Base-by-base conservation (phyloP, 257 asterid species). In the Misopates orontium region DNA sequence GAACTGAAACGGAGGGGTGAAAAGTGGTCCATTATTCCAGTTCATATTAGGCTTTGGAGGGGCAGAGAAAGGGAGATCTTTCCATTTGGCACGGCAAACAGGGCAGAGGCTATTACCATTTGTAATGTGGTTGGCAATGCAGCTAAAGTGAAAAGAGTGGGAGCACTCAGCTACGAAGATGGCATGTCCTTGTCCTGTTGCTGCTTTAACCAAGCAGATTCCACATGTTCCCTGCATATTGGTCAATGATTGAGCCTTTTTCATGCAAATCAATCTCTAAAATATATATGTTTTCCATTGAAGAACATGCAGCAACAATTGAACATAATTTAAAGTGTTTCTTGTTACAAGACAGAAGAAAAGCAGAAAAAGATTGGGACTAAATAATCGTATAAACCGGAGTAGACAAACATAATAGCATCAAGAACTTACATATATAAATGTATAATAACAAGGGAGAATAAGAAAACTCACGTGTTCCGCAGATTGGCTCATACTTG, bases 121-220 rank as follows among this genome's bases (percentile, higher is more conserved):
- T 10, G 69, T 5, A 40, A 68, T 5, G 32, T 5, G 10, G 55
- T 25, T 54, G 66, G n/a, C 4, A 41, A 71, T 41, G 74, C 83
- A 80, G 72, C 52, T 11, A 3, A 72, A 69, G 65, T 77, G 86
- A 70, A 74, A 80, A 60, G 67, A 23, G 47, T 74, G 82, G 48
- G 74, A 66, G 65, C 85, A 76, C 42, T 76, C 78, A 0, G 78
- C 68, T 8, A 70, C 64, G 70, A 73, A 77, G 50, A 75, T 62
- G 64, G 79, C 69, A 42, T 77, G 75, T 17, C 81, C 78, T 62
- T 24, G 19, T 50, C 76, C 81, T 25, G 66, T 17, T 0, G 48
- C 56, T 5, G 68, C 5, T 14, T 14, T 40, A 8, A 42, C 68
- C 9, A 11, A 56, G 86, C 86, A 77, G 41, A 75, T 21, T 11